Evolutionary conservation across 2,329 filamentous ascomycete species (phyloP), one percentile per base, ranked within the genome.

Genomic region (Fusarium sp.): DNA sequence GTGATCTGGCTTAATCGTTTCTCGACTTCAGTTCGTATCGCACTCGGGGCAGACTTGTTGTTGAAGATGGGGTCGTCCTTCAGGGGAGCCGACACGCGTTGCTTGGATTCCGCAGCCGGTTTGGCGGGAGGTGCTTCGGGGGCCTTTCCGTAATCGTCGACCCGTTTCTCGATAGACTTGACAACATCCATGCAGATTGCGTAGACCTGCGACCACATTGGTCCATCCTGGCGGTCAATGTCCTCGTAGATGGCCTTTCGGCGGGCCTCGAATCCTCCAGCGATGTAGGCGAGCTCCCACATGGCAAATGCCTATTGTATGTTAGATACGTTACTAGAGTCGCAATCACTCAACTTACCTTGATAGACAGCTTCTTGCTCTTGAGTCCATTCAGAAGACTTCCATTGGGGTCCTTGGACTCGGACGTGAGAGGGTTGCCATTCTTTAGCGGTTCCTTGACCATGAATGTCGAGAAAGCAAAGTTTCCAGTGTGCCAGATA

Each of bases 371-470:
- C 78, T 95, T 96, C 81, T 93, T 96, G 69, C 90, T 90, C 77
- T 90, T 94, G 49, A 98, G 79, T 0, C 95, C 95, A 61, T 90
- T 93, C 53, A 98, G 79, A 27, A 98, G 83, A 76, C 92, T 97
- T 34, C 93, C 93, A 75, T 97, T 98, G 1, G 95, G 93, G 78
- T 97, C 94, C 76, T 92, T 96, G 14, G 93, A 92, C 71, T 95
- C 92, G 16, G 87, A 86, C 0, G 93, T 97, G 61, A 98, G 86
- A 4, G 94, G 93, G 74, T 90, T 87, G n/a, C 87, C 90, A 71
- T 92, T 92, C 82, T 97, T 97, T 58, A 97, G 77, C 0, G 95
- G 95, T 73, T 91, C 89, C 77, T 91, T 90, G 25, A 90, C 88
- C 75, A 97, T 87, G 78, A 93, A 93, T n/a, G 90, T 81, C 5